Evolutionary conservation across 2,329 filamentous ascomycete genomes (phyloP).

Genomic region (Calonectria leucothoes): DNA sequence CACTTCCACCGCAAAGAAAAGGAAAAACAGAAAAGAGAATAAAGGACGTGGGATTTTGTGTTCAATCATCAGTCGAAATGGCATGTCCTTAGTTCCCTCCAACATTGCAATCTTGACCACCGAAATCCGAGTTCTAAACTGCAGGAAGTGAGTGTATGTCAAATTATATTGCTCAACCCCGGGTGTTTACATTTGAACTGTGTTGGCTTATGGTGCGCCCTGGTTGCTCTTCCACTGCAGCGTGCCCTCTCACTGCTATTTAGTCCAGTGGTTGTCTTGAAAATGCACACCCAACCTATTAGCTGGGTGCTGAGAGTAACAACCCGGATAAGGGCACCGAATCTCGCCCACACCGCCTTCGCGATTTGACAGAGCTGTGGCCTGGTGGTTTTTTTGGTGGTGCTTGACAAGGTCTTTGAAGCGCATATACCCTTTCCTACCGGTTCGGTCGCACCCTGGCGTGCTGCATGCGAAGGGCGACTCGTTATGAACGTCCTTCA

Average conservation of each 20-base stretch:
- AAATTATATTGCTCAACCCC: background rate
- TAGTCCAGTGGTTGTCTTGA: background rate
- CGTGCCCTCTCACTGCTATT: background rate
- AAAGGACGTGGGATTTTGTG: background rate
- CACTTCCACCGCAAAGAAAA: background rate
- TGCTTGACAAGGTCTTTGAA: background rate
- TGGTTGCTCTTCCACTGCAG: background rate
- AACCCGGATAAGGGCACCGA: background rate
- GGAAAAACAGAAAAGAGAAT: background rate
- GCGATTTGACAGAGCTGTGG: background rate
- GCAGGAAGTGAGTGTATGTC: background rate
- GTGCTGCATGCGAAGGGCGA: background rate
- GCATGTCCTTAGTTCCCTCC: background rate
- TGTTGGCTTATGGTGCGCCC: background rate
- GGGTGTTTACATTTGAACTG: accelerated
- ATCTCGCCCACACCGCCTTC: background rate
- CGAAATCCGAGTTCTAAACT: background rate
- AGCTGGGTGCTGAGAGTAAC: too few relatives aligned
- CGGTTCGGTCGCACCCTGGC: background rate
- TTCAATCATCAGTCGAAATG: background rate
- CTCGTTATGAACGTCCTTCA: background rate
- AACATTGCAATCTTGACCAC: background rate
- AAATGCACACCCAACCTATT: background rate
- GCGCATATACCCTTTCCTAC: background rate
- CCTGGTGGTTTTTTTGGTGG: background rate